Percentiles rank a stretch among this genome's conserved stretches.
Evolutionary conservation across 495 filamentous ascomycete genomes (phyloP).

Genomic region (Venustampulla echinocandica): DNA sequence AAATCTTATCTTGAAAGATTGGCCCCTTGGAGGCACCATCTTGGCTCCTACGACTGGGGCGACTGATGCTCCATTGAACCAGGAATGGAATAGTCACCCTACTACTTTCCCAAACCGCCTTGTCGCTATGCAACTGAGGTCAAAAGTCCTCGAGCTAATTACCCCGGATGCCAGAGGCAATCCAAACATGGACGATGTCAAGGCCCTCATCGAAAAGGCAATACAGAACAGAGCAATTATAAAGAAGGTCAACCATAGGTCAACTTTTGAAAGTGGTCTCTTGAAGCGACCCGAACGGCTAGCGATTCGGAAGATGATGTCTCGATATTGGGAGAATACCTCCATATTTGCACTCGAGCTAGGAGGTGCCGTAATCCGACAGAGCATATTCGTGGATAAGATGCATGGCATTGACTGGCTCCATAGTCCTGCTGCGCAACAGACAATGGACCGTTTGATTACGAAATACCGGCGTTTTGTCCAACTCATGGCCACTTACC

Average conservation of each 20-base stretch:
- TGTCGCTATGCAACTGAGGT: conserved; percentile 34
- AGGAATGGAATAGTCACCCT: conserved; percentile 14
- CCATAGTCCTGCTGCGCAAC: conserved; percentile 51
- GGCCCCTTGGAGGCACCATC: conserved; percentile 46
- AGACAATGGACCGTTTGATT: conserved; percentile 60
- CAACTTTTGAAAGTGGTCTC: conserved; percentile 2
- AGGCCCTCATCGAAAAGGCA: conserved; percentile 33
- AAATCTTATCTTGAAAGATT: conserved; percentile 22
- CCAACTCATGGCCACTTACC: conserved; percentile 49
- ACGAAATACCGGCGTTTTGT: conserved; percentile 66
- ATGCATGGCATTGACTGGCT: conserved; percentile 76
- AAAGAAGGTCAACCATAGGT: conserved; percentile 10
- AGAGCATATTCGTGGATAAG: conserved; percentile 72
- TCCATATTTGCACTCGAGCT: conserved; percentile 67
- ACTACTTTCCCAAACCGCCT: conserved; percentile 55
- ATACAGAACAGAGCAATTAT: conserved; percentile 22
- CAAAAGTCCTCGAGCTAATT: conserved; percentile 26
- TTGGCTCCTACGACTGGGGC: conserved; percentile 32
- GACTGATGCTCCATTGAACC: conserved; percentile 16
- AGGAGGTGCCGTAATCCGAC: conserved; percentile 68
- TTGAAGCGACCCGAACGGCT: conserved; percentile 30
- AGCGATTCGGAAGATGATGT: conserved; percentile 65
- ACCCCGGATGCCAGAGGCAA: conserved; percentile 13
- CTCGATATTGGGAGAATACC: conserved; percentile 69
- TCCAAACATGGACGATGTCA: conserved; percentile 36